These are phyloP conservation scores for Crithidia expoeki DNA, from an alignment of 208 protist species.

Conservation along the genomic window DNA sequence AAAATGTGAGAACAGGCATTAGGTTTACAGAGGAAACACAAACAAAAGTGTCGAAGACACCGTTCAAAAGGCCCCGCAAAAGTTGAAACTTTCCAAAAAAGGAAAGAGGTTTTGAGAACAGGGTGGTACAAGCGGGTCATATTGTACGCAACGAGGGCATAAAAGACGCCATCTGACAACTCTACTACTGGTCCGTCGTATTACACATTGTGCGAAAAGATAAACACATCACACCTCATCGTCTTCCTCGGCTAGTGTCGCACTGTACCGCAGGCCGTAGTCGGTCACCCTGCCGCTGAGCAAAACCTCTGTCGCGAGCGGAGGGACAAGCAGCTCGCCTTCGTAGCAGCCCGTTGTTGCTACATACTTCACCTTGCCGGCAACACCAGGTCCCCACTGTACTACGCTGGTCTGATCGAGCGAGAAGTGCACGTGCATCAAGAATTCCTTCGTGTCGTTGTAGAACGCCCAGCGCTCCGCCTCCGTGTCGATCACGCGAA, in stretches of 20 bases:
- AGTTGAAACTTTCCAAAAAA: too few species aligned
- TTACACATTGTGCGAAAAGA: too few species aligned
- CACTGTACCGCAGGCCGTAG: slow-evolving; percentile 32
- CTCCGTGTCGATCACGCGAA: slow-evolving; percentile 52
- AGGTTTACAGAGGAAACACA: too few species aligned
- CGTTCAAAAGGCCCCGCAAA: too few species aligned
- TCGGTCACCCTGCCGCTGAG: slow-evolving; percentile 27
- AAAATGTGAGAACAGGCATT: too few species aligned
- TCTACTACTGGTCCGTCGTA: too few species aligned
- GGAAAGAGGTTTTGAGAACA: too few species aligned
- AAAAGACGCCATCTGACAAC: too few species aligned
- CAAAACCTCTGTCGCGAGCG: slow-evolving; percentile 33
- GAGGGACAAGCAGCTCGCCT: slow-evolving; percentile 28
- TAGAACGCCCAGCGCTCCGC: slow-evolving; percentile 57
- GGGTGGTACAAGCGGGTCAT: too few species aligned
- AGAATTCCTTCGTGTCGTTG: slow-evolving; percentile 56
- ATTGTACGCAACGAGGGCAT: too few species aligned
- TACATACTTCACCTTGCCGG: slow-evolving; percentile 14
- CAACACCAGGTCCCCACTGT: slow-evolving; percentile 20
- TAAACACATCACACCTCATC: too few species aligned
- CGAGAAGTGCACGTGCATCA: slow-evolving; percentile 43
- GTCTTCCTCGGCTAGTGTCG: neutral
- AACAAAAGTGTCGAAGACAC: too few species aligned
- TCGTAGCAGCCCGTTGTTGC: slow-evolving; percentile 20
- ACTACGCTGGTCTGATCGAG: slow-evolving; percentile 18